These are phyloP conservation scores for Penicillium sp. DNA, from an alignment of 2,329 filamentous ascomycete species.

Conservation along the genomic window DNA sequence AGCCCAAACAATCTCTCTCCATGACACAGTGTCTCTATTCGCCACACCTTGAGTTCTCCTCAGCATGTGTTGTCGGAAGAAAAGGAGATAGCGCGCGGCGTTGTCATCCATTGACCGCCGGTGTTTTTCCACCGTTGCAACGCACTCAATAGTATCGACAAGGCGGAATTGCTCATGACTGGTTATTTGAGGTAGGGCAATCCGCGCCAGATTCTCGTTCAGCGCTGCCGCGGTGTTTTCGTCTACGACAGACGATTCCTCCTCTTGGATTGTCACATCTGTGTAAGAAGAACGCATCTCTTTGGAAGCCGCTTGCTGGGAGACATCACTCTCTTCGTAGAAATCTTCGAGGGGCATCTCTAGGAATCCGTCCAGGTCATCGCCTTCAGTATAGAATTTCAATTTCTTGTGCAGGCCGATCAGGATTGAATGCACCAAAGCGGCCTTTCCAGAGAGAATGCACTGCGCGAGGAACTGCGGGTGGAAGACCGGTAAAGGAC, in stretches of 20 bases:
- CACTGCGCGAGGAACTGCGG: slow-evolving; percentile 88
- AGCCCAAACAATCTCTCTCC: slow-evolving; percentile 54
- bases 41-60: slow-evolving; percentile 64
- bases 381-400: slow-evolving; percentile 81
- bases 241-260: slow-evolving; percentile 64
- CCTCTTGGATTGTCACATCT: slow-evolving; percentile 54
- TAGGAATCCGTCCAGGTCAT: slow-evolving; percentile 76
- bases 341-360: slow-evolving; percentile 58
- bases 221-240: slow-evolving; percentile 70
- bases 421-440: slow-evolving; percentile 71
- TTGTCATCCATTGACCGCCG: slow-evolving; percentile 88
- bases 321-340: slow-evolving; percentile 49
- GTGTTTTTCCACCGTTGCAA: slow-evolving; percentile 81
- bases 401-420: slow-evolving; percentile 72
- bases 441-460: slow-evolving; percentile 75
- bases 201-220: slow-evolving; percentile 73
- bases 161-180: slow-evolving; percentile 84
- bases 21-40: slow-evolving; percentile 61
- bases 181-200: slow-evolving; percentile 77
- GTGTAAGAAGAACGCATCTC: slow-evolving; percentile 55
- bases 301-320: slow-evolving; percentile 48
- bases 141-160: slow-evolving; percentile 81
- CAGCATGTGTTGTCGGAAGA: slow-evolving; percentile 79
- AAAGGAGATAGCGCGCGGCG: slow-evolving; percentile 81
- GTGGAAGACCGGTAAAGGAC: slow-evolving; percentile 85